phyloP scores from a whole-genome alignment of 768 basidiomycete genomes.

The Psilocybe cubensis region DNA sequence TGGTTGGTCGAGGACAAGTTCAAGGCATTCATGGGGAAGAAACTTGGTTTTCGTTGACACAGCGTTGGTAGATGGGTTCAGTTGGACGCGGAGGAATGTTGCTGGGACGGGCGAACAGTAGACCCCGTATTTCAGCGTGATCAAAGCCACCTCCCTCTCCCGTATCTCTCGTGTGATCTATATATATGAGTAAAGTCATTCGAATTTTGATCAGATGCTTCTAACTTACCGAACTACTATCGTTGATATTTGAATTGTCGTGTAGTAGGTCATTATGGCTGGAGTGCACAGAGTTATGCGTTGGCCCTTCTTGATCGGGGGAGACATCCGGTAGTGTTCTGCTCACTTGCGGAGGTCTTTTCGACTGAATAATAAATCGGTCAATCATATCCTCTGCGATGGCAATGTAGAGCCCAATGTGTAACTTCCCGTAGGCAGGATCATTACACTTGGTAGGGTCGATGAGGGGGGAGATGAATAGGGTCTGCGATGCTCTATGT shows the following conservation, averaged over 20 bases:
- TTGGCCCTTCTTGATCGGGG: neutral
- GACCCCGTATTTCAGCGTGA: constrained; percentile 8
- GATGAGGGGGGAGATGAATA: constrained; percentile 7
- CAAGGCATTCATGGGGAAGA: neutral
- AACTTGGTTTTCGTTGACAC: neutral
- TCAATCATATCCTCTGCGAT: constrained; percentile 8
- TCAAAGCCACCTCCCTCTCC: neutral
- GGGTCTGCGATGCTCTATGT: constrained; percentile 4
- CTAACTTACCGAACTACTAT: no score
- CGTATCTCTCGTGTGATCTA: neutral
- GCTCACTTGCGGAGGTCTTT: neutral
- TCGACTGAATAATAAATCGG: neutral
- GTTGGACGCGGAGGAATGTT: constrained; percentile 5
- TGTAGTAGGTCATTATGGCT: neutral
- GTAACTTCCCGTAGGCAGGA: constrained; percentile 13
- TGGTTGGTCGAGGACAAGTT: neutral
- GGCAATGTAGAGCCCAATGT: constrained; percentile 12
- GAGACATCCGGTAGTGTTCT: neutral
- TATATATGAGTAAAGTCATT: neutral
- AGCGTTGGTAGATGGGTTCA: neutral
- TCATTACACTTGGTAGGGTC: constrained; percentile 4
- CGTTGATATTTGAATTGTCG: no score
- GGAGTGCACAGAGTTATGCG: neutral
- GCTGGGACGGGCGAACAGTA: constrained; percentile 7
- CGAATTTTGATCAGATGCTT: no score